Percentiles rank a stretch among this genome's conserved stretches.
phyloP scores from a whole-genome alignment of 306 rosid genomes.

The Sicyos edulis region DNA sequence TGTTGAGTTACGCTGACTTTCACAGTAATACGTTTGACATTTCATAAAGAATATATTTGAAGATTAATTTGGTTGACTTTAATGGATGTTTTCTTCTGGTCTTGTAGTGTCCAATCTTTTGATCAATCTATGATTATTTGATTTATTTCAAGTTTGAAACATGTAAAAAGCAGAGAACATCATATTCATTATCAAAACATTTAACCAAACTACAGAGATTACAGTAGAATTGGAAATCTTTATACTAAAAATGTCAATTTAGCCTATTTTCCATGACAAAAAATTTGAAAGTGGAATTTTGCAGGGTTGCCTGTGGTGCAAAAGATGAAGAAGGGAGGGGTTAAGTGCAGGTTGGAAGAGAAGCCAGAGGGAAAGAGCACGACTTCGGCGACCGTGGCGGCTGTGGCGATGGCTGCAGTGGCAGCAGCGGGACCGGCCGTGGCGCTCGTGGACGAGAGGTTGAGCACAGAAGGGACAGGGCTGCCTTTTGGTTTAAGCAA shows the following conservation, averaged over 20 bases:
- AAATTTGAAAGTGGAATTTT: background rate
- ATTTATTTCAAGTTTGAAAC: too few relatives aligned
- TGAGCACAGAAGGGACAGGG: conserved; percentile 96
- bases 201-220: background rate
- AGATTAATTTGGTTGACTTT: too few relatives aligned
- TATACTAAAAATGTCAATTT: background rate
- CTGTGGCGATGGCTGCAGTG: conserved; percentile 47
- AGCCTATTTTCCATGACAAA: background rate
- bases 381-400: background rate
- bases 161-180: too few relatives aligned
- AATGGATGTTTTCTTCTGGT: too few relatives aligned
- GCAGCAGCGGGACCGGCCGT: conserved; percentile 65
- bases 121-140: too few relatives aligned
- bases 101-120: too few relatives aligned
- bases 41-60: too few relatives aligned
- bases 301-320: background rate
- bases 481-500: conserved; percentile 95
- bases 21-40: too few relatives aligned
- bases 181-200: too few relatives aligned
- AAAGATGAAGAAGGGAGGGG: conserved; percentile 17
- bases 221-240: background rate
- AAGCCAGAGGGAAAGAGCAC: background rate
- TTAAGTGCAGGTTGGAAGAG: conserved; percentile 20
- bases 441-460: conserved; percentile 89
- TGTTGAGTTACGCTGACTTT: too few relatives aligned